Base-by-base conservation (phyloP, 2,329 filamentous ascomycete species). In the Periglandula ipomoeae region DNA sequence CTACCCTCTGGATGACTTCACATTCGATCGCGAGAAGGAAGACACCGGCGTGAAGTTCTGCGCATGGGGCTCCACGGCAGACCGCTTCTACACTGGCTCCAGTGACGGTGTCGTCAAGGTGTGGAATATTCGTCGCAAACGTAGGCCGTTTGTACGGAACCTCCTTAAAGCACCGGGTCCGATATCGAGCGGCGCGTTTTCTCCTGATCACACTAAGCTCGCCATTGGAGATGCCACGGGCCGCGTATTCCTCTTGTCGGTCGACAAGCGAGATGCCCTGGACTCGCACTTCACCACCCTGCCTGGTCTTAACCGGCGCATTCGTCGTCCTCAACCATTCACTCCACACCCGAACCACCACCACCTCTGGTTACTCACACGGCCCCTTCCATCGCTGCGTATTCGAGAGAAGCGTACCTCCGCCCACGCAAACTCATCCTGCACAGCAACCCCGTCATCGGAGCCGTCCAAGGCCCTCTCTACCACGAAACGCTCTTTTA, bases 31-130 rank as follows among this genome's bases (percentile, higher is more conserved):
- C 11, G 77, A 80, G 50, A 64, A 67, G 8, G 76, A 78, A 45
- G 81, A 84, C 50, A 75, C 76, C 0, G 81, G 81, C 2, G 77
- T 83, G 38, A 83, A 82, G 57, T 83, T 84, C 54, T 74, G 74
- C 0, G 73, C 78, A 4, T 84, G 80, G 81, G 80, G 78, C 1
- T 71, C 67, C 15, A 75, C 73, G 0, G 60, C 68, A 0, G 76
- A 81, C 48, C 70, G 79, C 0, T 71, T 84, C 39, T 84, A 84
- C 54, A 83, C 79, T 0, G 81, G 80, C 1, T 78, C 77, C 0
- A 82, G 80, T 1, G 81, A 84, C 52, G 81, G 81, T 1, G 68
- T 76, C 0, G 69, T 84, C 15, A 82, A 79, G 51, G 77, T 79
- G 2, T 84, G 81, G 81, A 78, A 83, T 52, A 63, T 84, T 8